Evolutionary conservation across 257 asterid genomes (phyloP), one percentile per base, ranked within the genome.

Genomic region (Cynanchum wilfordii): DNA sequence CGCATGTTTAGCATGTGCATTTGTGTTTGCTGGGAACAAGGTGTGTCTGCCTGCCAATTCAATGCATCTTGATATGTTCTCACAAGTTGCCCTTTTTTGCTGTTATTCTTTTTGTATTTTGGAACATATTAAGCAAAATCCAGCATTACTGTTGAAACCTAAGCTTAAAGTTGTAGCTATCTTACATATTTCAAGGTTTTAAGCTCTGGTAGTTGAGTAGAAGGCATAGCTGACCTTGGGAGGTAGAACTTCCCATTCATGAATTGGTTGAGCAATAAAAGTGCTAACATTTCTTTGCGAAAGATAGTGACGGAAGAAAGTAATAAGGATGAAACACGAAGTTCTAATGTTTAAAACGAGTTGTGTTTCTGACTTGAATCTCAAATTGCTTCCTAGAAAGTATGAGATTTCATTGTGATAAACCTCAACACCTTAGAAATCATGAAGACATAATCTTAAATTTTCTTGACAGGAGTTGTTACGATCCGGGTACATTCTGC

Each of bases 151-250:
- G 66, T 65, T 22, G 75, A 59, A 54, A 70, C 15, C 74, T 65
- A 72, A 74, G 51, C 71, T 15, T 65, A 74, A 47, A 54, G 50
- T 56, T 74, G 73, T 74, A 73, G 50, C 51, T 29, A 38, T 77
- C 7, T 58, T 68, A 66, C 56, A 27, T 64, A 29, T 33, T 54
- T 24, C 29, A 45, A 29, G 22, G 7, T 40, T 36, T 56, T 29
- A 56, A 42, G 64, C 36, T 77, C 11, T 51, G 63, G 30, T 63
- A 60, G 52, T 78, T 62, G 72, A 45, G 49, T 44, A 50, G 6
- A 2, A 0, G 49, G 66, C 13, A 58, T 13, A 3, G 47, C 47
- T 42, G 47, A 42, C 11, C 2, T 42, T 42, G 47, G 47, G 47
- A 42, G 47, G 49, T 16, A 58, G 73, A 17, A 25, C 40, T 5